These are phyloP conservation scores for Phyllosticta ampelicida DNA, from an alignment of 2,329 filamentous ascomycete genomes.

Conservation along the genomic window DNA sequence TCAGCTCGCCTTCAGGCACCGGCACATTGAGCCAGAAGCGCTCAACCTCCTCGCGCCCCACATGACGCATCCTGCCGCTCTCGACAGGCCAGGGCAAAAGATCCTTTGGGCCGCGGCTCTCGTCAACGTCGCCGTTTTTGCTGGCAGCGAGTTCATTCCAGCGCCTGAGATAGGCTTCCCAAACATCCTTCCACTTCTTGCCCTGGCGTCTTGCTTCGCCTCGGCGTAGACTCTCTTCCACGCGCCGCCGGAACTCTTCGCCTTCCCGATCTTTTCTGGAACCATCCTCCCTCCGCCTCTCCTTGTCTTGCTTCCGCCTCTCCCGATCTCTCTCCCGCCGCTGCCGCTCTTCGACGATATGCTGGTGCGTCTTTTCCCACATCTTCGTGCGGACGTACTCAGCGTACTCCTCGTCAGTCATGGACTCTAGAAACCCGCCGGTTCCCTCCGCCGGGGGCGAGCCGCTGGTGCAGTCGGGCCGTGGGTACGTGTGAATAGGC, in stretches of 20 bases:
- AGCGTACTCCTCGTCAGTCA: conserved; percentile 90
- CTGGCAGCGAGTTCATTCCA: conserved; percentile 49
- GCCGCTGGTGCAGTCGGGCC: conserved; percentile 38
- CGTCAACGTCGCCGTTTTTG: conserved; percentile 12
- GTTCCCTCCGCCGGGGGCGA: conserved; percentile 32
- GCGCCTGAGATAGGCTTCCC: conserved; percentile 51
- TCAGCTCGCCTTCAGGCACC: conserved; percentile 26
- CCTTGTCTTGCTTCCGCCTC: conserved; percentile 36
- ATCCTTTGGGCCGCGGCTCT: background rate
- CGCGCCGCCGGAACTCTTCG: conserved; percentile 45
- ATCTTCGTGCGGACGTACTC: conserved; percentile 75
- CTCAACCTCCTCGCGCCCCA: conserved; percentile 51
- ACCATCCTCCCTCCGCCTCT: conserved; percentile 16
- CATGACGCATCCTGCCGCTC: conserved; percentile 46
- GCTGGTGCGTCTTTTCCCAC: conserved; percentile 91
- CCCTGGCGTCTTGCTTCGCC: conserved; percentile 54
- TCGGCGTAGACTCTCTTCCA: conserved; percentile 58
- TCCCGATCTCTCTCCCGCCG: conserved; percentile 44
- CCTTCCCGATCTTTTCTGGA: conserved; percentile 32
- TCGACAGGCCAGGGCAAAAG: conserved; percentile 64
- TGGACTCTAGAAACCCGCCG: conserved; percentile 51
- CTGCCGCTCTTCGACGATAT: conserved; percentile 66
- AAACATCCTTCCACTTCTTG: conserved; percentile 48
- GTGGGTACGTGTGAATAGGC: conserved; percentile 71
- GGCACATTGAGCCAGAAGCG: conserved; percentile 57